phyloP scores from a whole-genome alignment of 2,329 filamentous ascomycete species.

The Venturia effusa region DNA sequence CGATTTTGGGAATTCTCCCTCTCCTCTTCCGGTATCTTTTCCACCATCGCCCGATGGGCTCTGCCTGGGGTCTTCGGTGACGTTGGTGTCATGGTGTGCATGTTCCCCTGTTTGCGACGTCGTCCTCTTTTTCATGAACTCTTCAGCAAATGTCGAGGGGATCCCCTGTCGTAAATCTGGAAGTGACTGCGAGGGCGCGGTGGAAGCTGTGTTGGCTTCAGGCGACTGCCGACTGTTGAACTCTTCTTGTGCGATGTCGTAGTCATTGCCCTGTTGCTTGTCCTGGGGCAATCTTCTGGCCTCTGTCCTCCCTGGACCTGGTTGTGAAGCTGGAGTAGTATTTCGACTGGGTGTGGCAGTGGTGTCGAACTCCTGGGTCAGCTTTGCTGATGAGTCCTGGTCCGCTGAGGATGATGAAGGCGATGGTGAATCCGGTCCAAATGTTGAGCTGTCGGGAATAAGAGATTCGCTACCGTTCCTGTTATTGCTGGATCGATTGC shows the following conservation, averaged over 20 bases:
- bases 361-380: constrained; percentile 24
- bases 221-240: constrained; percentile 24
- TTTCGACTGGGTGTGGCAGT: constrained; percentile 19
- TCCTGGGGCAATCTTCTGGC: background rate
- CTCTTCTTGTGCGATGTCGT: constrained; percentile 25
- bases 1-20: constrained; percentile 60
- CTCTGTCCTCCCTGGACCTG: constrained; percentile 16
- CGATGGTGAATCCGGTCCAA: background rate
- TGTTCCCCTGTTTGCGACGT: constrained; percentile 8
- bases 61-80: constrained; percentile 14
- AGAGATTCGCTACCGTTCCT: background rate
- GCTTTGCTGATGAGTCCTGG: constrained; percentile 21
- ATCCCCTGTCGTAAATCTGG: constrained; percentile 93
- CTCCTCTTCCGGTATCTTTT: constrained; percentile 43
- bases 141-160: constrained; percentile 76
- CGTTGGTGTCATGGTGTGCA: constrained; percentile 13
- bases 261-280: constrained; percentile 4
- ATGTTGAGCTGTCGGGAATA: background rate
- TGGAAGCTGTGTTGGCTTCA: constrained; percentile 20
- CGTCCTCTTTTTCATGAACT: constrained; percentile 43
- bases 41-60: constrained; percentile 36
- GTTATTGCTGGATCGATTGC: background rate
- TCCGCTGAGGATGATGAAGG: background rate
- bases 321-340: constrained; percentile 18
- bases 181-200: constrained; percentile 39